A percentile compares a stretch with the other conserved stretches of the same genome.
These are phyloP conservation scores for Dryas drummondii DNA, from an alignment of 306 rosid genomes.

Conservation along the genomic window DNA sequence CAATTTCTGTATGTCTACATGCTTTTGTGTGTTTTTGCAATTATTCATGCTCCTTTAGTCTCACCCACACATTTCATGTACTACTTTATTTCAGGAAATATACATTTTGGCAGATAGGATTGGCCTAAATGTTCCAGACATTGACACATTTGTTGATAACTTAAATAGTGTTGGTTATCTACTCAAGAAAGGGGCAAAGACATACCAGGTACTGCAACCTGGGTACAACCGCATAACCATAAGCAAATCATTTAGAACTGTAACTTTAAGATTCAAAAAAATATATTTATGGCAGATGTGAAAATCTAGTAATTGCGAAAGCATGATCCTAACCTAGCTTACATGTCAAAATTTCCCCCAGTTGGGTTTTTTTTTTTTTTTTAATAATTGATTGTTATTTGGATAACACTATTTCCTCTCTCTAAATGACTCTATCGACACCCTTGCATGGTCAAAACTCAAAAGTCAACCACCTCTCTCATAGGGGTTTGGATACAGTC, in stretches of 20 bases:
- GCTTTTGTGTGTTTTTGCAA: conserved; percentile 12
- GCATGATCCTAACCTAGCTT: background rate
- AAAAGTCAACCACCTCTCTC: no score
- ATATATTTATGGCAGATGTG: no score
- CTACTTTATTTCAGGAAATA: conserved; percentile 68
- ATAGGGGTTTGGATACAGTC: no score
- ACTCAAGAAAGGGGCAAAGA: conserved; percentile 85
- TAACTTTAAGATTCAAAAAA: no score
- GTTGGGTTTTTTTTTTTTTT: no score
- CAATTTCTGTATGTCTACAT: conserved; percentile 59
- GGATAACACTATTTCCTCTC: no score
- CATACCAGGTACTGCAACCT: conserved; percentile 63
- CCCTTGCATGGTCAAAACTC: no score
- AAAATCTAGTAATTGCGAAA: background rate
- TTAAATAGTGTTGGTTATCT: conserved; percentile 80
- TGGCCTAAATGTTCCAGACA: conserved; percentile 75
- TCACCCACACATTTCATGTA: conserved; percentile 1
- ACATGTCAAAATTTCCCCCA: background rate
- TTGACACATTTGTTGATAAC: conserved; percentile 77
- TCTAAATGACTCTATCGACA: no score
- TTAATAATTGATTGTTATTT: no score
- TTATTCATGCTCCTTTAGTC: conserved; percentile 17
- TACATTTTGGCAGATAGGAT: conserved; percentile 86
- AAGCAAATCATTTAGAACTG: no score
- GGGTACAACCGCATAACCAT: background rate